These are phyloP conservation scores for Corymbia citriodora DNA, from an alignment of 441 rosid genomes.

Conservation along the genomic window DNA sequence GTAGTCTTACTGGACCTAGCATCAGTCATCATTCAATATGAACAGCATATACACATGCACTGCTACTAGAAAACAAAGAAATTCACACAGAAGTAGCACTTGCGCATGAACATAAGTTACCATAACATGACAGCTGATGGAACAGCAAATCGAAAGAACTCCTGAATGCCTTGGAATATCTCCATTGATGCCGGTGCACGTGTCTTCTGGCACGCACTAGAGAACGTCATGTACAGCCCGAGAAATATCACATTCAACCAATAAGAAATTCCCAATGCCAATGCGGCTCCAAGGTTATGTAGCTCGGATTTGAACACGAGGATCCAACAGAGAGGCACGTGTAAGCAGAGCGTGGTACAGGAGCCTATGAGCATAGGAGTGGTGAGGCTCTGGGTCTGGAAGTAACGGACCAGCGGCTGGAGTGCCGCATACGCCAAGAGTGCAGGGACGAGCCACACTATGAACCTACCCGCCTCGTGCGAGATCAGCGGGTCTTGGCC, in stretches of 20 bases:
- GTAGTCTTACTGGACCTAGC: background rate
- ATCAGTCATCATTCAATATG: background rate
- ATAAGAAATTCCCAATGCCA: constrained; percentile 50
- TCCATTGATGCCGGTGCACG: constrained; percentile 41
- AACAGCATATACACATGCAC: background rate
- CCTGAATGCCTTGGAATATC: constrained; percentile 42
- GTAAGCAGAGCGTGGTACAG: constrained; percentile 33
- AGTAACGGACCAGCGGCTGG: constrained; percentile 55
- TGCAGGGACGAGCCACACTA: constrained; percentile 57
- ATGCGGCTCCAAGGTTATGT: constrained; percentile 53
- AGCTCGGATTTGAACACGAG: constrained; percentile 53
- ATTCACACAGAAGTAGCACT: background rate
- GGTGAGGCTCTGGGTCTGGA: constrained; percentile 60
- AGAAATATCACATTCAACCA: constrained; percentile 63
- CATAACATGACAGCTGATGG: constrained; percentile 89
- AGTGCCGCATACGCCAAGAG: constrained; percentile 54
- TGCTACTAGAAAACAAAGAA: background rate
- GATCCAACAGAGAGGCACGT: constrained; percentile 53
- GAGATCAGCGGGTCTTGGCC: constrained; percentile 76
- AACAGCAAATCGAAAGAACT: constrained; percentile 65
- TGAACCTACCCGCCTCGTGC: constrained; percentile 52
- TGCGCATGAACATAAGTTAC: constrained; percentile 24
- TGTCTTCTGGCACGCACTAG: constrained; percentile 42
- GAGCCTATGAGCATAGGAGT: constrained; percentile 60
- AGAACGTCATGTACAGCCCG: constrained; percentile 47